Evolutionary conservation across 768 basidiomycete genomes (phyloP).

Genomic region (Collybia sordida): DNA sequence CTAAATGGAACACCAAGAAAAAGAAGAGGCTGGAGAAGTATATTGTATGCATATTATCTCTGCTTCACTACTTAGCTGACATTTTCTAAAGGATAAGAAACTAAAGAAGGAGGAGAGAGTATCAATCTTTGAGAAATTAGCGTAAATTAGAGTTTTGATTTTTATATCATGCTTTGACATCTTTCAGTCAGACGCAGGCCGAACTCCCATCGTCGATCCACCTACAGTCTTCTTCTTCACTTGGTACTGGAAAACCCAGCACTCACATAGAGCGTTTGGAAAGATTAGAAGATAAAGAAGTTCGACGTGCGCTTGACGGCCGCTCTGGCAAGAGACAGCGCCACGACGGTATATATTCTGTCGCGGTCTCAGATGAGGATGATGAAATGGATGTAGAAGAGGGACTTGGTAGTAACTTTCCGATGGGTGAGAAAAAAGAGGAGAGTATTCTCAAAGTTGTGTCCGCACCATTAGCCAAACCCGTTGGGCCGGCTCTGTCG

Average conservation of each 20-base stretch:
- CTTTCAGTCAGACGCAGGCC: conserved; percentile 72
- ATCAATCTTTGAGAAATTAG: conserved; percentile 75
- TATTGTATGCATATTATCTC: conserved; percentile 55
- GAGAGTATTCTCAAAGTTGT: background rate
- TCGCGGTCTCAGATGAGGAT: conserved; percentile 32
- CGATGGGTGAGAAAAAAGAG: background rate
- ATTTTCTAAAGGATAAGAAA: conserved; percentile 72
- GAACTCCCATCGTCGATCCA: conserved; percentile 54
- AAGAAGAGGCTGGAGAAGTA: conserved; percentile 90
- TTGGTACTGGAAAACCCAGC: conserved; percentile 69
- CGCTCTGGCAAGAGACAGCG: conserved; percentile 50
- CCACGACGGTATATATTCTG: conserved; percentile 34
- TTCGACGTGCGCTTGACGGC: conserved; percentile 52
- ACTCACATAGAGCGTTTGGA: conserved; percentile 64
- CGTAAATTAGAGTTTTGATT: conserved; percentile 46
- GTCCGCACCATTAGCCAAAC: conserved; percentile 4
- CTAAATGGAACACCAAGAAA: conserved; percentile 81
- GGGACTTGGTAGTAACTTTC: background rate
- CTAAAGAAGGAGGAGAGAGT: conserved; percentile 86
- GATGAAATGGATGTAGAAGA: conserved; percentile 15
- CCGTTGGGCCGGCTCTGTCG: conserved; percentile 19
- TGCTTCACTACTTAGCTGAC: background rate
- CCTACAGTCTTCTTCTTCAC: conserved; percentile 78
- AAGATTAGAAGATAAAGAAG: conserved; percentile 56
- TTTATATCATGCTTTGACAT: conserved; percentile 19